phyloP scores from a whole-genome alignment of 2,329 filamentous ascomycete genomes.

The Ustilaginoidea virens region DNA sequence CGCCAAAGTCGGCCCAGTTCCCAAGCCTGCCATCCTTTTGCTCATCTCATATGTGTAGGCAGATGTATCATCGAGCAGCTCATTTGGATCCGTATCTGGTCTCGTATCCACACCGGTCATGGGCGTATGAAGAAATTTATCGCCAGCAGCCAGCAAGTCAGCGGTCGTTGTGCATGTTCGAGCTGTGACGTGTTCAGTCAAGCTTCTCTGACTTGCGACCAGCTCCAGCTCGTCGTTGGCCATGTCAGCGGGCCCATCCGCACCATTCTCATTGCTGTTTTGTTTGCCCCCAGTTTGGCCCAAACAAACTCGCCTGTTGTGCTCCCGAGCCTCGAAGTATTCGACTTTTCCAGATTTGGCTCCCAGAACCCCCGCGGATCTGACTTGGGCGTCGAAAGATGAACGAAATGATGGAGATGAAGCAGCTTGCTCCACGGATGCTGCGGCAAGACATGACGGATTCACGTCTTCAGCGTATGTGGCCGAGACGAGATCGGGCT shows the following conservation, averaged over 20 bases:
- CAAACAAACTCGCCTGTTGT: slow-evolving; percentile 14
- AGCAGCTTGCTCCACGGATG: too few species aligned
- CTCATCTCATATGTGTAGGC: slow-evolving; percentile 15
- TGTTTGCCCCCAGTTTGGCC: too few species aligned
- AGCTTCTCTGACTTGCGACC: background rate
- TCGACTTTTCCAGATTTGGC: slow-evolving; percentile 6
- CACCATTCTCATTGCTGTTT: too few species aligned
- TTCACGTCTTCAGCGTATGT: too few species aligned
- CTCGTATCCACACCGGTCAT: slow-evolving; percentile 1
- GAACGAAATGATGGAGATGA: too few species aligned
- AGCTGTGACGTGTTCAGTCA: background rate
- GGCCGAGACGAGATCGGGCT: too few species aligned
- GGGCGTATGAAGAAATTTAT: slow-evolving; percentile 16
- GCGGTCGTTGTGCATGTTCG: slow-evolving; percentile 4
- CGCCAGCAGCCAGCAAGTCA: slow-evolving; percentile 14
- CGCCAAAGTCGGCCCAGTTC: background rate
- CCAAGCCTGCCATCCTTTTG: too few species aligned
- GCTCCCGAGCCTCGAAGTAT: slow-evolving; percentile 23
- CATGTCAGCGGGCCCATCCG: too few species aligned
- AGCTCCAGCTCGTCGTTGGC: background rate
- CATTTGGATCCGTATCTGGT: slow-evolving; percentile 1
- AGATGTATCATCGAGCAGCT: slow-evolving; percentile 13
- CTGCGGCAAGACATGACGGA: too few species aligned
- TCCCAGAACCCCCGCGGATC: background rate
- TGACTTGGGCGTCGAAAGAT: too few species aligned